These are phyloP conservation scores for Rhynchosporium graminicola DNA, from an alignment of 2,329 filamentous ascomycete species.

Conservation along the genomic window DNA sequence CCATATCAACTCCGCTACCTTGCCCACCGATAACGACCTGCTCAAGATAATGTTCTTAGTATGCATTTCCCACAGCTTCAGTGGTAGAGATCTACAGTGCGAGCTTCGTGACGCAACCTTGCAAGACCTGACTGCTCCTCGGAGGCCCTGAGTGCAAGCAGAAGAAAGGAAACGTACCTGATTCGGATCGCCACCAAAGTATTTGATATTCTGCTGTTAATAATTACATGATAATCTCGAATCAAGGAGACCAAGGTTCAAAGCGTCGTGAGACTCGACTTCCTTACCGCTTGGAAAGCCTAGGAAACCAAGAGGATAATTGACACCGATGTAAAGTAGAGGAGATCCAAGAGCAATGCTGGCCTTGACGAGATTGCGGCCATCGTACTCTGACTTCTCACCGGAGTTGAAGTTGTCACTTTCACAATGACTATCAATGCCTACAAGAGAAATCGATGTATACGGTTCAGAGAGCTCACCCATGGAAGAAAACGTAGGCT, in stretches of 20 bases:
- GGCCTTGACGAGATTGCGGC: conserved; percentile 18
- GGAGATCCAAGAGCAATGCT: conserved; percentile 17
- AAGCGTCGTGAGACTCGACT: conserved; percentile 45
- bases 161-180: conserved; percentile 35
- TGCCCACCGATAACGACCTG: conserved; percentile 28
- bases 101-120: background rate
- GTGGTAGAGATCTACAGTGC: no score
- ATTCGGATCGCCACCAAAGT: conserved; percentile 45
- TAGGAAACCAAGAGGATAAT: conserved; percentile 36
- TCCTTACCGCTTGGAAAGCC: conserved; percentile 28
- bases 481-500: conserved; percentile 61
- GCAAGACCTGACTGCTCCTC: background rate
- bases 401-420: conserved; percentile 46
- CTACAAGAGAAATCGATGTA: background rate
- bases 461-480: conserved; percentile 43
- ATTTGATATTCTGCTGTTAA: conserved; percentile 57
- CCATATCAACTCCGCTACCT: conserved; percentile 22
- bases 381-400: conserved; percentile 27
- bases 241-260: conserved; percentile 56
- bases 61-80: background rate
- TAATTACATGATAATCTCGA: conserved; percentile 58
- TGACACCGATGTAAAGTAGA: conserved; percentile 45
- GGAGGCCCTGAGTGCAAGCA: background rate
- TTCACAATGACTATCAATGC: conserved; percentile 40
- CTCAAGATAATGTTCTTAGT: background rate